These are phyloP conservation scores for Neonectria magnoliae DNA, from an alignment of 2,329 filamentous ascomycete genomes.

Conservation along the genomic window DNA sequence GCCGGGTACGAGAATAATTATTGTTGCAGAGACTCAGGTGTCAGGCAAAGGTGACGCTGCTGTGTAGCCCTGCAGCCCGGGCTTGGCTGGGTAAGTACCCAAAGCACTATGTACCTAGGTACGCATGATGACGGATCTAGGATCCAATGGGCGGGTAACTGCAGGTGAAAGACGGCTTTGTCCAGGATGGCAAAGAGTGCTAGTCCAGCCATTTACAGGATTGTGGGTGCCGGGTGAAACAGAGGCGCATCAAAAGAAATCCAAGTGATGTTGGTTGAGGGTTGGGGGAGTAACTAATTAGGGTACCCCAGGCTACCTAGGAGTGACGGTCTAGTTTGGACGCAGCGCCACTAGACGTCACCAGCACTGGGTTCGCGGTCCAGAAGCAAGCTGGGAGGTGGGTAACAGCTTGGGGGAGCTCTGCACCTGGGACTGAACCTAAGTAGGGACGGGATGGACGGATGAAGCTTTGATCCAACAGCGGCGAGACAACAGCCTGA, in stretches of 20 bases:
- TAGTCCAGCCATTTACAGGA: neutral
- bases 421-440: neutral
- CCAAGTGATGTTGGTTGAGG: neutral
- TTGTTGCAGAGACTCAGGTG: neutral
- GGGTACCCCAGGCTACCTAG: neutral
- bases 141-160: neutral
- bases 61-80: conserved; percentile 1
- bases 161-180: neutral
- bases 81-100: neutral
- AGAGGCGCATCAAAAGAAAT: neutral
- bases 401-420: neutral
- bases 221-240: neutral
- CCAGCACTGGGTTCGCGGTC: neutral
- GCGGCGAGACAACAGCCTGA: neutral
- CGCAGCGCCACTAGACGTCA: neutral
- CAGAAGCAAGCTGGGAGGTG: neutral
- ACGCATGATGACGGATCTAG: neutral
- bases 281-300: neutral
- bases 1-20: conserved; percentile 15
- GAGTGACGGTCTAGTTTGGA: neutral
- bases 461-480: too few relatives aligned
- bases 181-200: neutral
- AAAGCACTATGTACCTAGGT: neutral
- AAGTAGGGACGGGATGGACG: neutral
- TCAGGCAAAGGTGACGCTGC: neutral